A percentile compares a stretch with the other conserved stretches of the same genome.
These are phyloP conservation scores for Trichoderma gamsii DNA, from an alignment of 495 filamentous ascomycete species.

Conservation along the genomic window DNA sequence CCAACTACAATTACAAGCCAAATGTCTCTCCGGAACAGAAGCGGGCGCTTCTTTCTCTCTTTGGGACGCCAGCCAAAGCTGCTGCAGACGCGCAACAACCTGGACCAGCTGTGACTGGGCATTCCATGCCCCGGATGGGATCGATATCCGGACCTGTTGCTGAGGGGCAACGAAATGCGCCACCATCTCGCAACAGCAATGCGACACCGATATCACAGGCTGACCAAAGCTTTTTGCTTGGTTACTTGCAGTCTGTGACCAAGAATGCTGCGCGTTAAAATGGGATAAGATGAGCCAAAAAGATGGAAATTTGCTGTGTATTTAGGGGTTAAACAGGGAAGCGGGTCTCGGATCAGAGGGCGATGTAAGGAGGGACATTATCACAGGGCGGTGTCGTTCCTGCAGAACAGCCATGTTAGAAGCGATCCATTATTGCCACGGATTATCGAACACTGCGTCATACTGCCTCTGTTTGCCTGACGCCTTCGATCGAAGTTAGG, in stretches of 20 bases:
- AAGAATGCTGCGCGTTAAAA: slow-evolving; percentile 21
- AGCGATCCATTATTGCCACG: no score
- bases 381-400: neutral
- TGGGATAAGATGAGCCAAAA: neutral
- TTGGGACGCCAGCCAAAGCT: slow-evolving; percentile 51
- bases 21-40: slow-evolving; percentile 53
- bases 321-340: neutral
- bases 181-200: slow-evolving; percentile 38
- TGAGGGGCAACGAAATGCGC: slow-evolving; percentile 25
- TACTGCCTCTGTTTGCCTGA: no score
- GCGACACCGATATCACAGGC: slow-evolving; percentile 55
- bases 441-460: no score
- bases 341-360: neutral
- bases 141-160: slow-evolving; percentile 36
- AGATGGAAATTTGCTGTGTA: neutral
- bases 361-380: neutral
- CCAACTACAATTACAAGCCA: slow-evolving; percentile 19
- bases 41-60: slow-evolving; percentile 63
- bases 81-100: slow-evolving; percentile 22
- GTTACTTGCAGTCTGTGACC: slow-evolving; percentile 54
- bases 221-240: slow-evolving; percentile 72
- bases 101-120: neutral
- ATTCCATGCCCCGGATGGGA: slow-evolving; percentile 27
- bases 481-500: no score
- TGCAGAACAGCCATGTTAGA: no score